Conservation (phyloP, 345 rosid genomes). For the Excoecaria agallocha region DNA sequence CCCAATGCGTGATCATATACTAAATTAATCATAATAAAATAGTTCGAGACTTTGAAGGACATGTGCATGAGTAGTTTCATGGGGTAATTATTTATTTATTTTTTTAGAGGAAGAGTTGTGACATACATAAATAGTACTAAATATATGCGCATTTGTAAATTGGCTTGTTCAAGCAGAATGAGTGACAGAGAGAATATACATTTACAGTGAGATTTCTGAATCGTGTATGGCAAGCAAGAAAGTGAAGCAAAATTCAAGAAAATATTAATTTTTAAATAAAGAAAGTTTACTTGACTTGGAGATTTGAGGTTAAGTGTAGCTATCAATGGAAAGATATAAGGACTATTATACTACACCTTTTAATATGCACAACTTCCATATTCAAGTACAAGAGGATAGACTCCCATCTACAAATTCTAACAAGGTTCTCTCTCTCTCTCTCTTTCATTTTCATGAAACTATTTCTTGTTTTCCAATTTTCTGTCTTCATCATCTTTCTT, state of each 20-base stretch:
- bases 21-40: neutral
- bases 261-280: neutral
- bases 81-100: neutral
- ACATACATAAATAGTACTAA: neutral
- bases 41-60: neutral
- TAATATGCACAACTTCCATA: constrained; percentile 24
- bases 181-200: neutral
- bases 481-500: neutral
- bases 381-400: constrained; percentile 35
- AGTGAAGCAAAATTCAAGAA: neutral
- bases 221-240: constrained; percentile 26
- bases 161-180: constrained; percentile 4
- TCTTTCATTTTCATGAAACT: constrained; percentile 1
- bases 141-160: too few species aligned
- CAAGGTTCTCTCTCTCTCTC: constrained; percentile 30
- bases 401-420: constrained; percentile 33
- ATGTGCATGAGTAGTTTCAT: constrained; percentile 1
- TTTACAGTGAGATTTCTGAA: neutral
- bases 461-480: constrained; percentile 1
- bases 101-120: neutral
- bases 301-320: neutral
- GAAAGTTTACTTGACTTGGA: neutral
- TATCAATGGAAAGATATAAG: constrained; percentile 8
- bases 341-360: constrained; percentile 9
- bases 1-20: neutral